phyloP scores from a whole-genome alignment of 2,329 filamentous ascomycete species.

The Alternaria ventricosa region DNA sequence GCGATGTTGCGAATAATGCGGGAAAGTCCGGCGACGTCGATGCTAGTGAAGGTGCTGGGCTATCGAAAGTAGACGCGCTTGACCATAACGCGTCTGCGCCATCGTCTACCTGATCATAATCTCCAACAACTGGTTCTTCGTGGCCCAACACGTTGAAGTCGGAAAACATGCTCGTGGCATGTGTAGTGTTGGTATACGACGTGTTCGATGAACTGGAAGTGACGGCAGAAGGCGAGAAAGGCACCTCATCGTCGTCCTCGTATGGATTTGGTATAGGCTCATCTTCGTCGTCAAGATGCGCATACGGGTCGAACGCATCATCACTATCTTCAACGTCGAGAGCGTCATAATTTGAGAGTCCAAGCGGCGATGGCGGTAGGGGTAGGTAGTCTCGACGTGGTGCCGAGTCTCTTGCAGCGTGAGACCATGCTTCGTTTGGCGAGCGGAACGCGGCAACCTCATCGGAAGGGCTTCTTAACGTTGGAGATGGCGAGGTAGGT shows the following conservation, averaged over 20 bases:
- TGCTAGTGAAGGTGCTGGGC: background rate
- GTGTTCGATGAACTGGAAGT: conserved; percentile 15
- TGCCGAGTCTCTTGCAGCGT: conserved; percentile 23
- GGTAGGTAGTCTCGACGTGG: conserved; percentile 39
- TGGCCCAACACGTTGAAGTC: conserved; percentile 32
- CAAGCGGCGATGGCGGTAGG: conserved; percentile 47
- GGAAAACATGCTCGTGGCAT: conserved; percentile 17
- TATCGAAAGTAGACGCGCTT: conserved; percentile 4
- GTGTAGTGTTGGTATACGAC: conserved; percentile 3
- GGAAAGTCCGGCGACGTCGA: conserved; percentile 28
- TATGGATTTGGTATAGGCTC: conserved; percentile 15
- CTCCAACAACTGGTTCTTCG: conserved; percentile 29
- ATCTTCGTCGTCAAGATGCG: conserved; percentile 40
- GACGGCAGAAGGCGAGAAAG: conserved; percentile 21
- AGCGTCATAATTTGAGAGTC: conserved; percentile 53
- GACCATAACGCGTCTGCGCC: conserved; percentile 32
- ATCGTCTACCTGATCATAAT: conserved; percentile 36
- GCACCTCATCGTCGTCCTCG: conserved; percentile 18
- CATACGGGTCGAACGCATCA: conserved; percentile 35
- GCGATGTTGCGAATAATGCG: conserved; percentile 18
- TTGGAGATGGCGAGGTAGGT: conserved; percentile 18
- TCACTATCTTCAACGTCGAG: conserved; percentile 47
- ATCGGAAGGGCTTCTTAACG: conserved; percentile 7
- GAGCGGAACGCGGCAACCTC: conserved; percentile 25
- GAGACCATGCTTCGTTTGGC: conserved; percentile 43